A percentile compares a stretch with the other conserved stretches of the same genome.
Evolutionary conservation across 352 stramenopile species (phyloP).

Genomic region (Salisapilia sapeloensis): DNA sequence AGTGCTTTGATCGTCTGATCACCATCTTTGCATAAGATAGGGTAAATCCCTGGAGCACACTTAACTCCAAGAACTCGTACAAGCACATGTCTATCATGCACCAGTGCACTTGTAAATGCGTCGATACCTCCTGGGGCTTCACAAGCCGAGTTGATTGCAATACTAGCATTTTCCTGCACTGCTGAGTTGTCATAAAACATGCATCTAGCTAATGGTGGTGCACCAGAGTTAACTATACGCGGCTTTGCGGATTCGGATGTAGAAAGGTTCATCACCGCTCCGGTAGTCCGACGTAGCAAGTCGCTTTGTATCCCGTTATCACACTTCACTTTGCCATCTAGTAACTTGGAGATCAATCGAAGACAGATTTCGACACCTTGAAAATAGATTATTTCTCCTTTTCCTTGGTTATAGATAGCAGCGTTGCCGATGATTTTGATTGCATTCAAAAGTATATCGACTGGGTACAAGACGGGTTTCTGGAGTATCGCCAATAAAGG

Average conservation of each 20-base stretch:
- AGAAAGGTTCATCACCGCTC: conserved; percentile 48
- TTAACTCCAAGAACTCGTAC: conserved; percentile 35
- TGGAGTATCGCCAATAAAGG: conserved; percentile 38
- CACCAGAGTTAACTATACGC: conserved; percentile 46
- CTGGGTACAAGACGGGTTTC: conserved; percentile 22
- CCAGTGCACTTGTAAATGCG: conserved; percentile 22
- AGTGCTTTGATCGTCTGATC: conserved; percentile 25
- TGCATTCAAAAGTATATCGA: conserved; percentile 17
- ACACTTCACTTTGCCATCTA: conserved; percentile 20
- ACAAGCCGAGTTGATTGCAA: conserved; percentile 46
- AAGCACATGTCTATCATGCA: conserved; percentile 15
- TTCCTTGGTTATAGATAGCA: conserved; percentile 30
- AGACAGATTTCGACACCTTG: conserved; percentile 36
- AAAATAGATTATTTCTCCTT: conserved; percentile 24
- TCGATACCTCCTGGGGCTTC: conserved; percentile 23
- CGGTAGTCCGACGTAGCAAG: conserved; percentile 27
- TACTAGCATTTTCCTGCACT: conserved; percentile 28
- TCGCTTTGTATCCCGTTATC: conserved; percentile 13
- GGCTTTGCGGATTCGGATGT: conserved; percentile 50
- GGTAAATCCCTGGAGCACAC: conserved; percentile 22
- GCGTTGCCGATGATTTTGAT: conserved; percentile 31
- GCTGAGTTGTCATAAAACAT: conserved; percentile 18
- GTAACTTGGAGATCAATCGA: conserved; percentile 23
- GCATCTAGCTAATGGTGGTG: conserved; percentile 39
- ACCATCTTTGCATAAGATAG: conserved; percentile 16